Evolutionary conservation across 148 eudicot species (phyloP).

Genomic region (Gaultheria prostrata): DNA sequence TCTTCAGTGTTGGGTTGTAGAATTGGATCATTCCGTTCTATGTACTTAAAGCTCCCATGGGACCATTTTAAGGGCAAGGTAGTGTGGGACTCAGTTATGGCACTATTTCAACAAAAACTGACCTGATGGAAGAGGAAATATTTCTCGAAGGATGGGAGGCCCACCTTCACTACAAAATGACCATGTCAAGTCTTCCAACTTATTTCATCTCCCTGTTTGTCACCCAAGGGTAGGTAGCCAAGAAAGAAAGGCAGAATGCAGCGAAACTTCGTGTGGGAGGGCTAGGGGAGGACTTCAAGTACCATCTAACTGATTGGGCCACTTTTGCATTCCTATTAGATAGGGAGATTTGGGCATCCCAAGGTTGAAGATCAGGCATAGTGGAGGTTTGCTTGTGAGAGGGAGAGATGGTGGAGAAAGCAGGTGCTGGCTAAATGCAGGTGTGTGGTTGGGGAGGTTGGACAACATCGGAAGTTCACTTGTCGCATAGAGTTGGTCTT

Average conservation of each 20-base stretch:
- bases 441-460: not conserved
- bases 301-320: not conserved
- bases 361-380: not conserved
- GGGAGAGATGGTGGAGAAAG: not conserved
- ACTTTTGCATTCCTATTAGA: not conserved
- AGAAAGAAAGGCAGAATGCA: not conserved
- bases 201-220: not conserved
- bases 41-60: not conserved
- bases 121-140: not conserved
- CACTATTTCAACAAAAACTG: not conserved
- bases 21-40: not conserved
- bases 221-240: not conserved
- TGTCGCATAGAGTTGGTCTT: not conserved
- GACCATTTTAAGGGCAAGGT: not conserved
- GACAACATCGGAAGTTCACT: not conserved
- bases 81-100: not conserved
- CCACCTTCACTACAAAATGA: not conserved
- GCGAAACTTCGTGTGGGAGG: not conserved
- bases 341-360: not conserved
- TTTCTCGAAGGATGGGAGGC: not conserved
- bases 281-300: not conserved
- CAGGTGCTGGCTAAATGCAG: not conserved
- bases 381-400: not conserved
- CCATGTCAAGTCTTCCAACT: not conserved
- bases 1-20: not conserved